These are phyloP conservation scores for Trichocomaceae sp. DNA, from an alignment of 2,329 filamentous ascomycete species.

Conservation along the genomic window DNA sequence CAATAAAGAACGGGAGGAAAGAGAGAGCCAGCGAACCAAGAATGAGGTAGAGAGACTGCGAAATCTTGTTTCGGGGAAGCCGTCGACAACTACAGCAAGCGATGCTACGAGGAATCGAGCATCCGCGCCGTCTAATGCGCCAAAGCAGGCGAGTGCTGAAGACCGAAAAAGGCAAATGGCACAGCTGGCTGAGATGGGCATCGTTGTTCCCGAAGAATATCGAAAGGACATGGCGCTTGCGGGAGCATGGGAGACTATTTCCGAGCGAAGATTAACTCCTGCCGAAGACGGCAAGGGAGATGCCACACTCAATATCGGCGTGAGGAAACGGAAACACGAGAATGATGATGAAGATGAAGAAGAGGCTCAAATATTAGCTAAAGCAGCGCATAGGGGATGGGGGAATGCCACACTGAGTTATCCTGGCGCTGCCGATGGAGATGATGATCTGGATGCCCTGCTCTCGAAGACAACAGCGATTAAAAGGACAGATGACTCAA, in stretches of 20 bases:
- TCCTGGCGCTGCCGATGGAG: constrained; percentile 29
- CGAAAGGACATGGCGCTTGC: constrained; percentile 76
- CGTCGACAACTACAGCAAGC: constrained; percentile 18
- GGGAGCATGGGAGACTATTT: constrained; percentile 76
- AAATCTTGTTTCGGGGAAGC: constrained; percentile 56
- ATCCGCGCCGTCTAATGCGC: constrained; percentile 26
- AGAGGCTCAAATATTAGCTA: constrained; percentile 13
- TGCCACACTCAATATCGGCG: constrained; percentile 31
- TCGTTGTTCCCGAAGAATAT: constrained; percentile 73
- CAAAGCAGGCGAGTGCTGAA: constrained; percentile 47
- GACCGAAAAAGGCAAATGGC: constrained; percentile 78
- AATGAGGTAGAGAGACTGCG: constrained; percentile 82
- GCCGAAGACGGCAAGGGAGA: constrained; percentile 40
- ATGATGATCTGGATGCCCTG: constrained; percentile 39
- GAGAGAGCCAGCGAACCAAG: constrained; percentile 74
- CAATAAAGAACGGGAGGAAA: constrained; percentile 69
- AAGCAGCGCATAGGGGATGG: constrained; percentile 32
- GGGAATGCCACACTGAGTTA: constrained; percentile 37
- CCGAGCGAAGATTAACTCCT: constrained; percentile 35
- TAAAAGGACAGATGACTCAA: constrained; percentile 22
- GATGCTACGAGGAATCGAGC: constrained; percentile 24
- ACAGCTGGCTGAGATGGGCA: constrained; percentile 79
- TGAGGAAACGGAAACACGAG: constrained; percentile 41
- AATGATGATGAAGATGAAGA: constrained; percentile 37
- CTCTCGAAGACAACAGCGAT: constrained; percentile 35